Evolutionary conservation across 2,329 filamentous ascomycete species (phyloP).

Genomic region (Colletotrichum sp.): DNA sequence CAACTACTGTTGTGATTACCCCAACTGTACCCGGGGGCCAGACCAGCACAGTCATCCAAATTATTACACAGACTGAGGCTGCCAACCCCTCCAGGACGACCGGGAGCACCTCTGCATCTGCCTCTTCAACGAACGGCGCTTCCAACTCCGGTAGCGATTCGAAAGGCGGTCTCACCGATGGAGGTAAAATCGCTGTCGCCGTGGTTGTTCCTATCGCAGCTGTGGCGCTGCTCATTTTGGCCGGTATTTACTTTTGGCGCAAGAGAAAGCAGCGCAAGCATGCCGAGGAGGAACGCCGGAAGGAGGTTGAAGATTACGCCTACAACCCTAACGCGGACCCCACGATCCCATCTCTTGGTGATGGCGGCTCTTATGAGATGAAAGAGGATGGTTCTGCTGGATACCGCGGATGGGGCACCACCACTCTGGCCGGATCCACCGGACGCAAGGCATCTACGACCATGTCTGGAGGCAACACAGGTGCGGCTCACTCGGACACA

Average conservation of each 20-base stretch:
- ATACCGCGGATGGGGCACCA: conserved; percentile 94
- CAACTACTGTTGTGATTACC: conserved; percentile 9
- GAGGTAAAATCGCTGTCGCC: conserved; percentile 84
- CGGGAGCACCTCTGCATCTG: conserved; percentile 29
- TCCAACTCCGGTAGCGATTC: conserved; percentile 30
- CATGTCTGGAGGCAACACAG: conserved; percentile 75
- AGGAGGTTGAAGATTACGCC: conserved; percentile 96
- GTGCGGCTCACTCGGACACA: conserved; percentile 74
- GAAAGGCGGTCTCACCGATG: conserved; percentile 57
- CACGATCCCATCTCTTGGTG: conserved; percentile 63
- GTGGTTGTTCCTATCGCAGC: conserved; percentile 93
- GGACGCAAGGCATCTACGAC: conserved; percentile 89
- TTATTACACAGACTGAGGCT: conserved; percentile 25
- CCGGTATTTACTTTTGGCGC: conserved; percentile 84
- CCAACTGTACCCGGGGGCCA: conserved; percentile 16
- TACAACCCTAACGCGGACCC: conserved; percentile 98
- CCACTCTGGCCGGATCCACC: conserved; percentile 69
- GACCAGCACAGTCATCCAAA: conserved; percentile 26
- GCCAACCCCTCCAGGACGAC: neutral
- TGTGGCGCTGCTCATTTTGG: conserved; percentile 80
- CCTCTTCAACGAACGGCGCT: conserved; percentile 31
- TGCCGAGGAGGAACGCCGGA: conserved; percentile 86
- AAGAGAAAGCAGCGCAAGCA: conserved; percentile 85
- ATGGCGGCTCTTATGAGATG: conserved; percentile 72
- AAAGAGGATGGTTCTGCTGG: conserved; percentile 77